Percentiles rank a stretch among this genome's conserved stretches.
phyloP scores from a whole-genome alignment of 306 rosid species.

The Quercus cerris region DNA sequence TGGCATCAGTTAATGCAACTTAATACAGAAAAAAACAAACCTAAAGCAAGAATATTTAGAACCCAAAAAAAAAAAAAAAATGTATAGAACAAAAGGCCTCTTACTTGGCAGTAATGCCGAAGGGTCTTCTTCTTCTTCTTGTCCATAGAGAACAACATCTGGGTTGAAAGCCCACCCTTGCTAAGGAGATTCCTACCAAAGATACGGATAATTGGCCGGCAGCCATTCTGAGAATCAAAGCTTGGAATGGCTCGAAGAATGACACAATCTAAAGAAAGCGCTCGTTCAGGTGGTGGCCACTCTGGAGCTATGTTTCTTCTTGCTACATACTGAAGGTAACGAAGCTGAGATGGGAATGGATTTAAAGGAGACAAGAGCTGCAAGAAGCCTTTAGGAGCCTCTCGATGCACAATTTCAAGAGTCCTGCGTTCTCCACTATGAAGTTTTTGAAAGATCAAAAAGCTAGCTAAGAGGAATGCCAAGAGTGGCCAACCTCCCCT shows the following conservation, averaged over 20 bases:
- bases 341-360: constrained; percentile 94
- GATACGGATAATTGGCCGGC: constrained; percentile 80
- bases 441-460: constrained; percentile 61
- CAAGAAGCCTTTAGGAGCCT: constrained; percentile 91
- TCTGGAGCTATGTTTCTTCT: constrained; percentile 80
- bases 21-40: neutral
- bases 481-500: constrained; percentile 98
- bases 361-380: constrained; percentile 81
- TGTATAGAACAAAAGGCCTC: neutral
- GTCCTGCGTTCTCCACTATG: constrained; percentile 79
- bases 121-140: constrained; percentile 76
- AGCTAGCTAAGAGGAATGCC: constrained; percentile 74
- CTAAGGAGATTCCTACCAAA: constrained; percentile 81
- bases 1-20: constrained; percentile 17
- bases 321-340: constrained; percentile 86
- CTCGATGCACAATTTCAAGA: constrained; percentile 88
- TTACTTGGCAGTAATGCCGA: constrained; percentile 75
- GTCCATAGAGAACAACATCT: constrained; percentile 82
- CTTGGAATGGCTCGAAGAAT: constrained; percentile 83
- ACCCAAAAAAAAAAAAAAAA: neutral
- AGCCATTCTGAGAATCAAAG: constrained; percentile 81
- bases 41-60: constrained; percentile 5
- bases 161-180: constrained; percentile 85
- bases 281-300: constrained; percentile 97
- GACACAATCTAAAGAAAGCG: constrained; percentile 84